Evolutionary conservation across 2,329 filamentous ascomycete species (phyloP).

Genomic region (Chaetomiaceae sp.): DNA sequence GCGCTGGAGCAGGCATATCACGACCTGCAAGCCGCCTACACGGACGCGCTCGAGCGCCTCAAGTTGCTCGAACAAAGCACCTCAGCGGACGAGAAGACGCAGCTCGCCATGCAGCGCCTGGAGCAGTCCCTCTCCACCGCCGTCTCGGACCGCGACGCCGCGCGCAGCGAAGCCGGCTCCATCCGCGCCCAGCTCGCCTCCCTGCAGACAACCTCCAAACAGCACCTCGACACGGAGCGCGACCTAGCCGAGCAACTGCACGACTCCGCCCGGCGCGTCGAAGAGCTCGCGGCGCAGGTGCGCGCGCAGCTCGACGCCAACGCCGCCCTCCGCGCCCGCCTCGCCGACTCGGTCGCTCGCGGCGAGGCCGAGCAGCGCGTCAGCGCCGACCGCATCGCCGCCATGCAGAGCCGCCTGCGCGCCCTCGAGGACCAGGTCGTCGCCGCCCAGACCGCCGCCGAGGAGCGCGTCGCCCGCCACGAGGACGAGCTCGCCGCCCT

Average conservation of each 20-base stretch:
- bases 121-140: slow-evolving; percentile 63
- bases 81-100: slow-evolving; percentile 51
- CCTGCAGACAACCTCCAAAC: slow-evolving; percentile 50
- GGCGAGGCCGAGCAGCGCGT: slow-evolving; percentile 78
- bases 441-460: slow-evolving; percentile 74
- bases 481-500: slow-evolving; percentile 77
- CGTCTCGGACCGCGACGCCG: slow-evolving; percentile 66
- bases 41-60: slow-evolving; percentile 59
- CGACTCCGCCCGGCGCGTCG: slow-evolving; percentile 68
- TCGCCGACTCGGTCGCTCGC: slow-evolving; percentile 71
- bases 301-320: slow-evolving; percentile 76
- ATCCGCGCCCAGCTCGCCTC: slow-evolving; percentile 57
- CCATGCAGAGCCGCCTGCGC: slow-evolving; percentile 74
- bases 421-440: slow-evolving; percentile 78
- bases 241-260: slow-evolving; percentile 63
- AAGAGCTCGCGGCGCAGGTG: slow-evolving; percentile 73
- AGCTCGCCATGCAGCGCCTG: slow-evolving; percentile 56
- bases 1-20: slow-evolving; percentile 68
- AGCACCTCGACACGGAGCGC: slow-evolving; percentile 53
- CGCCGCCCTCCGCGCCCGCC: slow-evolving; percentile 64
- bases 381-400: slow-evolving; percentile 75
- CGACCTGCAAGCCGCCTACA: slow-evolving; percentile 67
- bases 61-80: slow-evolving; percentile 50
- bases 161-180: slow-evolving; percentile 56
- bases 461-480: slow-evolving; percentile 74